Conservation (phyloP, 2,329 filamentous ascomycete species). For the Microsporum audouinii region DNA sequence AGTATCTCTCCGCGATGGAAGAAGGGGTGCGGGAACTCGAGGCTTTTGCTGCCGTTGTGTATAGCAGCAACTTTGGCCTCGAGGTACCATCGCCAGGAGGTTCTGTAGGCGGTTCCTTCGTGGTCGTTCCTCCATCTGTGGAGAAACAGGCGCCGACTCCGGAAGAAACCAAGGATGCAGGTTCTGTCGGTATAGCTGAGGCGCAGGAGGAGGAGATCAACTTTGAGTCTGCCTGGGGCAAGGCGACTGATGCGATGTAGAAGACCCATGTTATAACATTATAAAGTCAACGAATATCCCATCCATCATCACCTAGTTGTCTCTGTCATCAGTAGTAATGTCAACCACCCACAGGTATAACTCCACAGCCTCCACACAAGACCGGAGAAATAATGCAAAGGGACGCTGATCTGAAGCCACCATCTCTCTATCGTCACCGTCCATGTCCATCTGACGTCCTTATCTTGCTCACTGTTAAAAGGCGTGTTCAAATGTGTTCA, state of each 20-base stretch:
- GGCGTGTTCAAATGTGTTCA: no score
- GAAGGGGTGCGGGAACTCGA: constrained; percentile 38
- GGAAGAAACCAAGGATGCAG: background rate
- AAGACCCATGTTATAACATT: background rate
- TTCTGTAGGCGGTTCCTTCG: background rate
- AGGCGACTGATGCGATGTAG: constrained; percentile 5
- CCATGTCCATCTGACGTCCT: background rate
- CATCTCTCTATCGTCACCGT: no score
- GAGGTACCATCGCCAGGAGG: background rate
- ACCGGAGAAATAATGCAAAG: no score
- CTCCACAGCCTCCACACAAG: background rate
- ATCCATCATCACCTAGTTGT: background rate
- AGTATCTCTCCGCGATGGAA: constrained; percentile 36
- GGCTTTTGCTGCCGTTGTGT: constrained; percentile 40
- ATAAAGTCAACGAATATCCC: background rate
- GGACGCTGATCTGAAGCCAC: no score
- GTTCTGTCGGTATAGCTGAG: background rate
- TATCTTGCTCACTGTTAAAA: background rate
- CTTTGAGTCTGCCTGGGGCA: constrained; percentile 15
- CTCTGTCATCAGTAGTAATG: background rate
- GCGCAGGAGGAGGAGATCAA: background rate
- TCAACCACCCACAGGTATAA: background rate
- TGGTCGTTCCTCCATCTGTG: background rate
- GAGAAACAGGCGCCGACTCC: background rate
- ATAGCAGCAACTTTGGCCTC: constrained; percentile 34